Evolutionary conservation across 1,284 basidiomycete species (phyloP).

Genomic region (Moesziomyces globuligerus): DNA sequence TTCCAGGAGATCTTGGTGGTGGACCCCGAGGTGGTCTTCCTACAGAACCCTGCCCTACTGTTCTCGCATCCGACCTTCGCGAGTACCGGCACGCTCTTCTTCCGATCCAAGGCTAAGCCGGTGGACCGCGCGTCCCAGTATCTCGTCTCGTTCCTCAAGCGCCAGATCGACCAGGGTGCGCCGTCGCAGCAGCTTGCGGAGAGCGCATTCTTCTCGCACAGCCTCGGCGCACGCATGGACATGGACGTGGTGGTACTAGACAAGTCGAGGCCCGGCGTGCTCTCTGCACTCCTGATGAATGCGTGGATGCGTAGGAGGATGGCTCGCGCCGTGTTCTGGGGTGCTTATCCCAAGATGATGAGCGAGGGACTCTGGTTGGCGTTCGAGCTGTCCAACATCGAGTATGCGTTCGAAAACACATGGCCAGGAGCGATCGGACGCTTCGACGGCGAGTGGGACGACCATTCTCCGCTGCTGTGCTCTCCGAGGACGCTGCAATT

Average conservation of each 20-base stretch:
- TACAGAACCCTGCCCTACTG: slow-evolving; percentile 27
- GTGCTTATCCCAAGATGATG: slow-evolving; percentile 26
- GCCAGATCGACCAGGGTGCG: slow-evolving; percentile 35
- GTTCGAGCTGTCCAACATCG: slow-evolving; percentile 32
- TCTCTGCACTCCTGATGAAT: slow-evolving; percentile 38
- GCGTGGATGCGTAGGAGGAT: slow-evolving; percentile 30
- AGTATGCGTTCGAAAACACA: slow-evolving; percentile 41
- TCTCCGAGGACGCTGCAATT: slow-evolving; percentile 34
- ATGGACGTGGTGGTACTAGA: slow-evolving; percentile 44
- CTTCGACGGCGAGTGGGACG: slow-evolving; percentile 42
- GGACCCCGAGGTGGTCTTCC: slow-evolving; percentile 44
- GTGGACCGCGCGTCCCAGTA: slow-evolving; percentile 32
- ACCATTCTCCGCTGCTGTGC: slow-evolving; percentile 35
- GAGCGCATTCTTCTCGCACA: slow-evolving; percentile 31
- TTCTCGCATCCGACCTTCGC: slow-evolving; percentile 30
- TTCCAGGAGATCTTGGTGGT: slow-evolving; percentile 41
- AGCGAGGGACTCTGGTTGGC: slow-evolving; percentile 40
- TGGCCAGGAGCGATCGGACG: slow-evolving; percentile 41
- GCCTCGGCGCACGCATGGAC: slow-evolving; percentile 37
- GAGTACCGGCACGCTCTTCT: slow-evolving; percentile 41
- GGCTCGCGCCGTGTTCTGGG: slow-evolving; percentile 30
- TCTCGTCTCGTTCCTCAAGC: slow-evolving; percentile 44
- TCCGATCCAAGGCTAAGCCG: slow-evolving; percentile 36
- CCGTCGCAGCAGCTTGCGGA: slow-evolving; percentile 28
- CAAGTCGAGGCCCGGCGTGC: slow-evolving; percentile 36